phyloP scores from a whole-genome alignment of 1,284 basidiomycete genomes.

The Irpex rosettiformis region DNA sequence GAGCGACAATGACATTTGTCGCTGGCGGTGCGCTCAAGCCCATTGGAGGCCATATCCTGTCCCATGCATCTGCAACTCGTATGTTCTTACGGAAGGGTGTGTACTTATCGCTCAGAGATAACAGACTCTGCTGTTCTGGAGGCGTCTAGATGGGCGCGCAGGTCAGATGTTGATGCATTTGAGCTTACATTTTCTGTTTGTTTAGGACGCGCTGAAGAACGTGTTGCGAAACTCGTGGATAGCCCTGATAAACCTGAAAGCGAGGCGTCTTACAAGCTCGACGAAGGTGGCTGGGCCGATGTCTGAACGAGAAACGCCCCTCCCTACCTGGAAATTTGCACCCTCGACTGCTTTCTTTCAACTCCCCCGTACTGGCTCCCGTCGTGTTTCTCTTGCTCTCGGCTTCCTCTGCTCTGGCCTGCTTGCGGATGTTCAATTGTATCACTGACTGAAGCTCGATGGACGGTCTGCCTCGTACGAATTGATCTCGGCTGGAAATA shows the following conservation, averaged over 20 bases:
- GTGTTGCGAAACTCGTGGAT: conserved; percentile 93
- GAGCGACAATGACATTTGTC: conserved; percentile 92
- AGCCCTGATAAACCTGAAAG: conserved; percentile 91
- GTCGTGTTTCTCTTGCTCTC: conserved; percentile 1
- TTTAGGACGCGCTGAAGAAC: conserved; percentile 86
- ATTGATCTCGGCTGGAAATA: neutral
- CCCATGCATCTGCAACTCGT: conserved; percentile 82
- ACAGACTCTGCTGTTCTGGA: no score
- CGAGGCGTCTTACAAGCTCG: conserved; percentile 88
- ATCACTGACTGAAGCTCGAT: neutral
- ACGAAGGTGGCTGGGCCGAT: conserved; percentile 83
- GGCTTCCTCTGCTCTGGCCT: neutral
- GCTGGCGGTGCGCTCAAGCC: conserved; percentile 85
- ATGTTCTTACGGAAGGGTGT: conserved; percentile 85
- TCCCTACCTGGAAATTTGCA: neutral
- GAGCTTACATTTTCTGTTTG: no score
- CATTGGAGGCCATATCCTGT: conserved; percentile 84
- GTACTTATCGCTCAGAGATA: conserved; percentile 8
- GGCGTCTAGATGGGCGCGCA: no score
- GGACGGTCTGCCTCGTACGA: neutral
- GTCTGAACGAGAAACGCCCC: conserved; percentile 34
- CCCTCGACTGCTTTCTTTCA: neutral
- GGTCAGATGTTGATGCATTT: no score
- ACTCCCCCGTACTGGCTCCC: neutral
- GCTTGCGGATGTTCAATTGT: neutral